Evolutionary conservation across 2,329 filamentous ascomycete species (phyloP).

Genomic region (Trichothecium roseum): DNA sequence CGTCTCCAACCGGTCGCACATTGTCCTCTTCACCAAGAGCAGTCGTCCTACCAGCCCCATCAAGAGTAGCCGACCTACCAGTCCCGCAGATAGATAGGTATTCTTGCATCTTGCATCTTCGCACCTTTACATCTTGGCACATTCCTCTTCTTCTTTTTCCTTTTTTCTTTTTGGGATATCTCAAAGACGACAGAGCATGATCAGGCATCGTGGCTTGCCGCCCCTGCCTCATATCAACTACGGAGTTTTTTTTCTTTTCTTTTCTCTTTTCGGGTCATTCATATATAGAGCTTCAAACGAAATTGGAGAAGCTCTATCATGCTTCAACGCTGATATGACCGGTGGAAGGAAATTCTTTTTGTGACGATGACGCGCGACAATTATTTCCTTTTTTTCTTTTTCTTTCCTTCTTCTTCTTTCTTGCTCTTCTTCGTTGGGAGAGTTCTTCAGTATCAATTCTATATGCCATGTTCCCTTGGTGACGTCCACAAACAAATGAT

Average conservation of each 20-base stretch:
- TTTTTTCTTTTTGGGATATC: background rate
- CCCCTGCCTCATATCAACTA: background rate
- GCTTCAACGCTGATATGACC: background rate
- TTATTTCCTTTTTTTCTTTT: no score
- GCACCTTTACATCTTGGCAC: background rate
- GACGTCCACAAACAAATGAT: no score
- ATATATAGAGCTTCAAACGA: background rate
- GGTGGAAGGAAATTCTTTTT: background rate
- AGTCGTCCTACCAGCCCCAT: conserved; percentile 43
- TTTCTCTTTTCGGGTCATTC: background rate
- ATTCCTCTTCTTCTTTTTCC: background rate
- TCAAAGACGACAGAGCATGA: background rate
- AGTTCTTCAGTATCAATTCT: no score
- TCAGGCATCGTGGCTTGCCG: no score
- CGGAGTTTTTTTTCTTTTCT: conserved; percentile 1
- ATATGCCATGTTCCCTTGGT: no score
- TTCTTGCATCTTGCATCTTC: background rate
- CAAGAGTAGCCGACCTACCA: background rate
- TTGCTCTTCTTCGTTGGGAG: no score
- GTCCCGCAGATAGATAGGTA: background rate
- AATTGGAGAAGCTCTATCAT: background rate
- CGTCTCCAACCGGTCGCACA: conserved; percentile 78
- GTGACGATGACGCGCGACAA: background rate
- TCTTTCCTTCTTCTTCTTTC: no score
- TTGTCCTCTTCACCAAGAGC: conserved; percentile 58